Conservation (phyloP, 2,329 filamentous ascomycete species). For the Monosporascus cannonballus region DNA sequence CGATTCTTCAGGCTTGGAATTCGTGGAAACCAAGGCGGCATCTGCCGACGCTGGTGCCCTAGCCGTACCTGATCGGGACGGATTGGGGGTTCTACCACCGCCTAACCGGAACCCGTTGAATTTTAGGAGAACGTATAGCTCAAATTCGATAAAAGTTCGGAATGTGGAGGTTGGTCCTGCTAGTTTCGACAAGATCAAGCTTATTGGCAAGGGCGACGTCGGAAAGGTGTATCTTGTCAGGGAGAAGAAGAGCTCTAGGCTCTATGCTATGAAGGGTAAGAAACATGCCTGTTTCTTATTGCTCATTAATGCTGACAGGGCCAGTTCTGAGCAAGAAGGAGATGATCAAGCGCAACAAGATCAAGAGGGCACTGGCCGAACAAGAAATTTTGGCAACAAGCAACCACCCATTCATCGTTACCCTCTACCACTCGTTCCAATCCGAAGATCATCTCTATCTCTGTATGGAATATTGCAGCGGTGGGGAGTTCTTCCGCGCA, state of each 20-base stretch:
- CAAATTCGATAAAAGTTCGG: conserved; percentile 97
- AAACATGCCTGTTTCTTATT: neutral
- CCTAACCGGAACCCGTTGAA: conserved; percentile 64
- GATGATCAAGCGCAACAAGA: conserved; percentile 99
- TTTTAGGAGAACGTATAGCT: conserved; percentile 94
- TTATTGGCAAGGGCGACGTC: conserved; percentile 97
- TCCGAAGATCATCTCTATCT: conserved; percentile 97
- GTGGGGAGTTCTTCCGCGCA: conserved; percentile 95
- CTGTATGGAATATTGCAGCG: conserved; percentile 99
- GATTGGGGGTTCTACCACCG: conserved; percentile 56
- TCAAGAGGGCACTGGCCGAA: conserved; percentile 94
- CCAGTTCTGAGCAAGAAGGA: conserved; percentile 97
- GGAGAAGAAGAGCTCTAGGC: conserved; percentile 91
- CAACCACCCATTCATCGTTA: conserved; percentile 98
- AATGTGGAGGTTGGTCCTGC: conserved; percentile 92
- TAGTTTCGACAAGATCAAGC: conserved; percentile 99
- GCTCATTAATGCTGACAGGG: conserved; percentile 28
- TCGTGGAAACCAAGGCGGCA: conserved; percentile 38
- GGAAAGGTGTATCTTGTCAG: conserved; percentile 96
- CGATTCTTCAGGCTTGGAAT: conserved; percentile 39
- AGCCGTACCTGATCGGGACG: conserved; percentile 39
- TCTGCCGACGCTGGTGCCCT: conserved; percentile 33
- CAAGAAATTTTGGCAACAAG: conserved; percentile 97
- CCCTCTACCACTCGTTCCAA: conserved; percentile 97
- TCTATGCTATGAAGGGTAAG: conserved; percentile 98